Evolutionary conservation across 164 flowering plant genomes (phyloP), one percentile per base, ranked within the genome.

Genomic region (Euptelea pleiosperma): DNA sequence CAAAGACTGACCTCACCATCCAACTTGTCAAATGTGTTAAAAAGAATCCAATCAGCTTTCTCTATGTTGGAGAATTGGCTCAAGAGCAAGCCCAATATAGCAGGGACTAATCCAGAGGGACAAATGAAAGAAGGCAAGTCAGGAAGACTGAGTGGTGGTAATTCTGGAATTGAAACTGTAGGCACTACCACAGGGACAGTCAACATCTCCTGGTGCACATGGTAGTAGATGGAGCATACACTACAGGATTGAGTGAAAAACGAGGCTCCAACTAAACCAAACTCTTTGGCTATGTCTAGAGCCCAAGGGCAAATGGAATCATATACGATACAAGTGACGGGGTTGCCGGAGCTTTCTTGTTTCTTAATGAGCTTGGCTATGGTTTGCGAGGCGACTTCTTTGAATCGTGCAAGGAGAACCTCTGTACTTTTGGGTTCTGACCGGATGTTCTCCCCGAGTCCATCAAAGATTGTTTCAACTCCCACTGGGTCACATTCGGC

Each of bases 101-200:
- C 71, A 0, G 82, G 81, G 49, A 74, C 72, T 0, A 75, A 54
- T 9, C 61, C 75, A 4, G 40, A 28, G 2, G 31, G n/a, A 14
- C 15, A 39, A 3, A 76, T 4, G 37, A 70, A 68, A 3, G 77
- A 75, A 0, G 89, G 84, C 60, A 72, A 15, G 28, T 83, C 89
- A 1, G 1, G 16, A 40, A 18, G 39, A 0, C 56, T 52, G 3
- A 84, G 71, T 6, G 22, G 39, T 0, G 74, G 79, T 63, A 79
- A 21, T 15, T 79, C 80, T 5, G 82, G 78, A 25, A 81, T 6
- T 16, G 55, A 58, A 8, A 75, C 58, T 0, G 36, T 31, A 0
- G 34, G 4, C 24, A 14, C 56, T 1, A 47, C 4, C 1, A 67
- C 22, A 0, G 75, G 74, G 19, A 77, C 36, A 6, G 36, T 52